A percentile compares a stretch with the other conserved stretches of the same genome.
These are phyloP conservation scores for Rhizopus sp. DNA, from an alignment of 371 early-diverging fungal genomes.

Conservation along the genomic window DNA sequence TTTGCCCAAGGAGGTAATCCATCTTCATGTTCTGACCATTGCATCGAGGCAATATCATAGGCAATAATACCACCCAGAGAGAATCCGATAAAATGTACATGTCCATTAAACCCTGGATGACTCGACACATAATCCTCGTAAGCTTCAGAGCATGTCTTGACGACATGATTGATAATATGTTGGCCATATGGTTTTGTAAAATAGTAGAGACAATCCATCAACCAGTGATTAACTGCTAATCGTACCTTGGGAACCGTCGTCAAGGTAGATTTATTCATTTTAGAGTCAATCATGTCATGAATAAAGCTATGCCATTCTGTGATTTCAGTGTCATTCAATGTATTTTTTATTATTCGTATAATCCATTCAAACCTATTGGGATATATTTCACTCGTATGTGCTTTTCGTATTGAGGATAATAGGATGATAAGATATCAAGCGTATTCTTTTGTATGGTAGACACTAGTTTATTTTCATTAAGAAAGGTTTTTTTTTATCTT, in stretches of 20 bases:
- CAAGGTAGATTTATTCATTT: constrained; percentile 43
- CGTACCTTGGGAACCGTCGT: constrained; percentile 53
- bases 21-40: constrained; percentile 35
- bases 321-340: not conserved
- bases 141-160: constrained; percentile 53
- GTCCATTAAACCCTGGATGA: constrained; percentile 60
- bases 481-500: not conserved
- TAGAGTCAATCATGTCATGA: constrained; percentile 51
- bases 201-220: constrained; percentile 48
- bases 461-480: not conserved
- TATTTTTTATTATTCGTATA: no score
- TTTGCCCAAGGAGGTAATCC: constrained; percentile 26
- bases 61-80: constrained; percentile 69
- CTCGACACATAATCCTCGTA: constrained; percentile 48
- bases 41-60: constrained; percentile 60
- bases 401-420: constrained; percentile 38
- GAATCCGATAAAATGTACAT: constrained; percentile 60
- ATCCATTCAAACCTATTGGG: constrained; percentile 35
- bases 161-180: constrained; percentile 55
- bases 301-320: constrained; percentile 66
- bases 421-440: constrained; percentile 46
- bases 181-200: constrained; percentile 55
- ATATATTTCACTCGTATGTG: constrained; percentile 50
- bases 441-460: constrained; percentile 55
- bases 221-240: constrained; percentile 48